phyloP scores from a whole-genome alignment of 2,329 filamentous ascomycete genomes.

The Rutstroemia sp. region DNA sequence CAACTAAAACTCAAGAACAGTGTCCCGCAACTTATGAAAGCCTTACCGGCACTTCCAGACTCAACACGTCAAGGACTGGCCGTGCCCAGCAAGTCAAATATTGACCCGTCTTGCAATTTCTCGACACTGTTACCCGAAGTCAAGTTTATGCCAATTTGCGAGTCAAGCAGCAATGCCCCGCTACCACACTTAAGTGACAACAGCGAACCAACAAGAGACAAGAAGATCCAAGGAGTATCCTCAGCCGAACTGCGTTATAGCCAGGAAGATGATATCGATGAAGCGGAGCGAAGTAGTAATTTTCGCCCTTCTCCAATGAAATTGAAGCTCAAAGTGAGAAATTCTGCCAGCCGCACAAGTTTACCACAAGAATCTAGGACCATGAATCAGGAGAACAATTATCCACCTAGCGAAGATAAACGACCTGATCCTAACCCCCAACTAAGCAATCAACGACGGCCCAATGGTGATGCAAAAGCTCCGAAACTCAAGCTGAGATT shows the following conservation, averaged over 20 bases:
- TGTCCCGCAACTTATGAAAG: conserved; percentile 30
- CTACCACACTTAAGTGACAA: neutral
- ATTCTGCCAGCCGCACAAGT: conserved; percentile 10
- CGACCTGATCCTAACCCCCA: conserved; percentile 9
- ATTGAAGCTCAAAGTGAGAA: conserved; percentile 16
- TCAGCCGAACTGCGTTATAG: neutral
- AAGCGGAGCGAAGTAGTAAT: neutral
- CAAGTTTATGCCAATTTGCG: neutral
- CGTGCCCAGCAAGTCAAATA: conserved; percentile 2
- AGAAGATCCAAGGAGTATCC: neutral
- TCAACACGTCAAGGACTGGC: conserved; percentile 5
- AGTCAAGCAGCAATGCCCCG: neutral
- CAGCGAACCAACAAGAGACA: neutral
- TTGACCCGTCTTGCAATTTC: conserved; percentile 10
- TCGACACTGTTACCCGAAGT: conserved; percentile 6
- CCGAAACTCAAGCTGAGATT: conserved; percentile 26
- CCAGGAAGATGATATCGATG: neutral
- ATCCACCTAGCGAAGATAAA: neutral
- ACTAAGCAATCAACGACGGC: conserved; percentile 2
- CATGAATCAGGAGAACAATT: conserved; percentile 21
- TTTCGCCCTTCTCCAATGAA: conserved; percentile 13
- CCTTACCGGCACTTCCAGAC: conserved; percentile 26
- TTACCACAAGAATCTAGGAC: conserved; percentile 16
- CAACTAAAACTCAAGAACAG: conserved; percentile 30
- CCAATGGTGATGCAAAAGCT: conserved; percentile 10